Base-by-base conservation (phyloP, 306 rosid species). In the Oemleria cerasiformis region DNA sequence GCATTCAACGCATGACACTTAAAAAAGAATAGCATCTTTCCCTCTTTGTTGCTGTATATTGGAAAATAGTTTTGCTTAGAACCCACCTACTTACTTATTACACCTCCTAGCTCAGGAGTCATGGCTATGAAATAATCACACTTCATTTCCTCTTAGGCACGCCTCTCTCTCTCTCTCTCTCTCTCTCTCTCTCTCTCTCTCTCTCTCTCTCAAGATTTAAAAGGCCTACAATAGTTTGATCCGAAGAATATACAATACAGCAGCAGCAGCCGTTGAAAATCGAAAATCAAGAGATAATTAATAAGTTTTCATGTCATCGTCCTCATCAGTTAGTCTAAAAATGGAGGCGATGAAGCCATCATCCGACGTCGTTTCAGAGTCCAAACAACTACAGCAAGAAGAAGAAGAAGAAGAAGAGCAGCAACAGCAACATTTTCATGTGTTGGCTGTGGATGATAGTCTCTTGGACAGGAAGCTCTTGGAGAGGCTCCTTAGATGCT, bases 381-480 rank as follows among this genome's bases (percentile, higher is more conserved):
- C 55, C 3, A 55, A 69, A 30, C 73, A 79, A 47, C 42, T 74
- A 48, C 75, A 82, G 16, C 58, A 68, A 1, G 45, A 67, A 21
- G 66, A 76, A 38, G 38, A 75, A 23, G 65, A 79, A 40, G 61
- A 63, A 30, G 71, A 73, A 21, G 65, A 59, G 30, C 36, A 73
- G 5, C 51, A 80, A 60, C 30, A 83, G 16, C 83, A 86, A 23
- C 88, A 89, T 89, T 95, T 95, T 77, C 99, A 95, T 85, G 99
- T 95, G 25, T 59, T 91, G 73, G 99, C 99, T 4, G 99, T 95
- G 16, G 99, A 95, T 63, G 99, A 95, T 43, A 91, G 90, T 69
- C 76, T 85, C 30, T 79, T 75, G 6, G 99, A 95, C 70, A 86
- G 89, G 79, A 95, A 86, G 81, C 86, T 95, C 69, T 64, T 95